Conservation (phyloP, 257 asterid genomes). For the Primulina eburnea region DNA sequence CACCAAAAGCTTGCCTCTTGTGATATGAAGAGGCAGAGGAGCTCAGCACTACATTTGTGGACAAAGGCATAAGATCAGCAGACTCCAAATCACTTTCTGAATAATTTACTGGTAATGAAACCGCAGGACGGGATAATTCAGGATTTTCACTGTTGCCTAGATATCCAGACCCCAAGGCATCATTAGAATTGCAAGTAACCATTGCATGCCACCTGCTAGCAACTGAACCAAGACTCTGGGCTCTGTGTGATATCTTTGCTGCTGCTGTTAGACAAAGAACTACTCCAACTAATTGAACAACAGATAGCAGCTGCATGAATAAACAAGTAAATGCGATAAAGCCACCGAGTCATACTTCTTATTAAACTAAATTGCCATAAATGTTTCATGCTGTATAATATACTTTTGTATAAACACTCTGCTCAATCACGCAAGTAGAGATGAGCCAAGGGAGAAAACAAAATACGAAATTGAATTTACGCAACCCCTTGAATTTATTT, state of each 20-base stretch:
- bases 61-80: slow-evolving; percentile 38
- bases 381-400: neutral
- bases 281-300: slow-evolving; percentile 69
- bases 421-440: neutral
- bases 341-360: neutral
- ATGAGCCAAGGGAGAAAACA: neutral
- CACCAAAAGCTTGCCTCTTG: slow-evolving; percentile 90
- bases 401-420: neutral
- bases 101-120: slow-evolving; percentile 36
- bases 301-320: slow-evolving; percentile 53
- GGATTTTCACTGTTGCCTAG: slow-evolving; percentile 39
- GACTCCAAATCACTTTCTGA: slow-evolving; percentile 87
- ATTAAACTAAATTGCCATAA: neutral
- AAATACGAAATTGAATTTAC: neutral
- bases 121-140: slow-evolving; percentile 30
- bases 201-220: slow-evolving; percentile 92
- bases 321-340: slow-evolving; percentile 13
- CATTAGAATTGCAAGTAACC: slow-evolving; percentile 59
- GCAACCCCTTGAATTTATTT: too few relatives aligned
- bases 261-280: slow-evolving; percentile 76
- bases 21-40: slow-evolving; percentile 66
- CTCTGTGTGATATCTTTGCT: slow-evolving; percentile 86
- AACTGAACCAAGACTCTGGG: slow-evolving; percentile 73
- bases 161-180: slow-evolving; percentile 37
- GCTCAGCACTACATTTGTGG: slow-evolving; percentile 35